Percentiles rank a stretch among this genome's conserved stretches.
These are phyloP conservation scores for Syzygium oleosum DNA, from an alignment of 345 rosid species.

Conservation along the genomic window DNA sequence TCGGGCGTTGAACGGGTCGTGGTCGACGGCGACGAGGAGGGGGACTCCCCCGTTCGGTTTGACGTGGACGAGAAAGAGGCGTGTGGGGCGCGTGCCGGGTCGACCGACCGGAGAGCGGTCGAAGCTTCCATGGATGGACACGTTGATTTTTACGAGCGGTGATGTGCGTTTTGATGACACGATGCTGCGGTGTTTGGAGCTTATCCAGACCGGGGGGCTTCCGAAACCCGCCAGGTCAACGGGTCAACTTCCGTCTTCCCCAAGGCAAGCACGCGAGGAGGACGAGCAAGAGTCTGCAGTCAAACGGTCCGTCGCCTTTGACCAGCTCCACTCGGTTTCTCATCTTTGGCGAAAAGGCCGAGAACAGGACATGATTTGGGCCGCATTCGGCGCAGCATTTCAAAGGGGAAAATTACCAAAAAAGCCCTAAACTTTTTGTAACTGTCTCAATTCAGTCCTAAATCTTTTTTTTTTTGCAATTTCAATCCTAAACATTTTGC, in stretches of 20 bases:
- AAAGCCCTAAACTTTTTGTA: too few relatives aligned
- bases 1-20: background rate
- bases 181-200: background rate
- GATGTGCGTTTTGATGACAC: background rate
- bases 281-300: background rate
- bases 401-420: background rate
- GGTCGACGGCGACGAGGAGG: background rate
- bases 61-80: background rate
- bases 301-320: background rate
- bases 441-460: too few relatives aligned
- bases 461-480: too few relatives aligned
- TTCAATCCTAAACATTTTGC: too few relatives aligned
- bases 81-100: background rate
- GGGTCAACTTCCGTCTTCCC: background rate
- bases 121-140: background rate
- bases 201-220: background rate
- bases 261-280: background rate
- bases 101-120: background rate
- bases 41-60: background rate
- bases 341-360: background rate
- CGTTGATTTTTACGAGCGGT: background rate
- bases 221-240: background rate
- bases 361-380: background rate
- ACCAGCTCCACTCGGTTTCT: background rate
- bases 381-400: background rate